Evolutionary conservation across 192 early-diverging fungal species (phyloP), one percentile per base, ranked within the genome.

Genomic region (Phycomyces nitens): DNA sequence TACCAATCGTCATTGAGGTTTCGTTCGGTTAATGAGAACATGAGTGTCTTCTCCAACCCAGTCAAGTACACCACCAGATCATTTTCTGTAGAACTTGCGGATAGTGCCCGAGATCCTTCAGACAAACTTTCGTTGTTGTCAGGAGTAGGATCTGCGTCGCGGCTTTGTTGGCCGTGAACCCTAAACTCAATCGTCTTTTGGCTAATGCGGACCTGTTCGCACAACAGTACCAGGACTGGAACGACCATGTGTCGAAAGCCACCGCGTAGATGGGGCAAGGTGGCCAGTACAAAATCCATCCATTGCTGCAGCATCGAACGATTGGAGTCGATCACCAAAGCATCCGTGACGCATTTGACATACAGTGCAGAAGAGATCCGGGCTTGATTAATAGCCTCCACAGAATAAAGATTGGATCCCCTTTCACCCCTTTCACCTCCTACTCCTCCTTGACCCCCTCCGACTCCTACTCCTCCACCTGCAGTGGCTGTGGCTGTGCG

Each of bases 291-390:
- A 60, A 91, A 89, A 66, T 92, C 87, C 70, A 91, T 84, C 89
- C 89, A 92, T 52, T 88, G 76, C 24, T 88, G 86, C 14, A 92
- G 62, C 22, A 90, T 73, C 6, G 83, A 79, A n/a, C 88, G 82
- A 62, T 92, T 92, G 0, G 74, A 72, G 16, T 69, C 53, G 14
- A 75, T 66, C 0, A 80, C 77, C 20, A 92, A 68, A 1, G 89
- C 86, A 57, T 86, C 77, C 23, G 81, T 74, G 15, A 87, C 69
- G 11, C 83, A 83, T 47, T 79, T 80, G 14, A 84, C 76, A 57
- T 89, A 83, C 15, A 80, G 55, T 7, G 76, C 74, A 2, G 78
- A 76, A 11, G 82, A 78, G 9, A 51, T 56, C 2, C 42, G 68
- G 14, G 40, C 60, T 16, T 62, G 34, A 15, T 15, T 10, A 16